Percentiles rank a stretch among this genome's conserved stretches.
phyloP scores from a whole-genome alignment of 1,284 basidiomycete species.

The Chiua sp. region DNA sequence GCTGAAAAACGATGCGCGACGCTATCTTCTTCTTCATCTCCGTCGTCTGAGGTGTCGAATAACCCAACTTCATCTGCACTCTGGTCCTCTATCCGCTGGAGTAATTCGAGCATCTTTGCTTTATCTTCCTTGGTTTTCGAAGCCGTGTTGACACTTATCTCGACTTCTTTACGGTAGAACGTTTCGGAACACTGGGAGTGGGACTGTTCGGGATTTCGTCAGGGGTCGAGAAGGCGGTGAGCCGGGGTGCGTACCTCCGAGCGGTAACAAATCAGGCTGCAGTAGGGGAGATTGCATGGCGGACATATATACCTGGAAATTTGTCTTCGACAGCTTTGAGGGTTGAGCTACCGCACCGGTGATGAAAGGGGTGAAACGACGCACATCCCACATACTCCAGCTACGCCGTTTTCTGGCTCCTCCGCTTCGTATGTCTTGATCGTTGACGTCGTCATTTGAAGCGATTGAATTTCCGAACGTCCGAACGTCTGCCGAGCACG shows the following conservation, averaged over 20 bases:
- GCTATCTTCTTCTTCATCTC: conserved; percentile 48
- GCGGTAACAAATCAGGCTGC: conserved; percentile 79
- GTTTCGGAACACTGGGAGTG: conserved; percentile 76
- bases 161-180: conserved; percentile 77
- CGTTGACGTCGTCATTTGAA: conserved; percentile 12
- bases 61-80: conserved; percentile 41
- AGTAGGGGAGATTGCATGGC: conserved; percentile 79
- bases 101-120: conserved; percentile 66
- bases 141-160: conserved; percentile 58
- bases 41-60: conserved; percentile 44
- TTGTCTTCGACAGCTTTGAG: conserved; percentile 70
- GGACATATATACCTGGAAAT: conserved; percentile 82
- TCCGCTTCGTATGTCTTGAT: conserved; percentile 26
- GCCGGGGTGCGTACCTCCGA: conserved; percentile 54
- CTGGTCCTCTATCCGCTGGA: conserved; percentile 74
- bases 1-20: conserved; percentile 57
- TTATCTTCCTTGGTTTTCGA: conserved; percentile 60
- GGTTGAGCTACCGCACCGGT: conserved; percentile 6
- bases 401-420: conserved; percentile 3
- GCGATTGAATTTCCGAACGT: too few relatives aligned
- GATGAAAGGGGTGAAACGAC: conserved; percentile 15
- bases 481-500: too few relatives aligned
- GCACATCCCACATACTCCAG: conserved; percentile 44
- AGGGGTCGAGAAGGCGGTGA: neutral
- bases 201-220: conserved; percentile 40